Evolutionary conservation across 1,284 basidiomycete genomes (phyloP).

Genomic region (Microbotryum intermedium): DNA sequence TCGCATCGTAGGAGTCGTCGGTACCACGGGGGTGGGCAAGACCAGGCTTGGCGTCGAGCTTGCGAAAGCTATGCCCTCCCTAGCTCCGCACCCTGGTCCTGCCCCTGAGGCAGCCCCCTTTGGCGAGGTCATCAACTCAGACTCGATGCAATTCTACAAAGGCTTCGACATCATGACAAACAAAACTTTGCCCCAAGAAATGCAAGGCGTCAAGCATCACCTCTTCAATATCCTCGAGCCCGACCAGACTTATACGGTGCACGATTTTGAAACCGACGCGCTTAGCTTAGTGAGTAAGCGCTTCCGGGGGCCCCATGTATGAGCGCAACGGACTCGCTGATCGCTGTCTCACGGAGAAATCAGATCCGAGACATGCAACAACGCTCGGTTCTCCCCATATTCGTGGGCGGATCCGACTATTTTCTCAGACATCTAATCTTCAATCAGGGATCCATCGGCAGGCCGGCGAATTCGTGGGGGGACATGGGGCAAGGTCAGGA

Average conservation of each 20-base stretch:
- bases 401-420: conserved; percentile 92
- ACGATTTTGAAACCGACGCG: conserved; percentile 36
- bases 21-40: conserved; percentile 93
- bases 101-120: conserved; percentile 30
- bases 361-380: conserved; percentile 62
- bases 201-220: conserved; percentile 71
- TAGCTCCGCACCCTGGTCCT: no score
- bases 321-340: no score
- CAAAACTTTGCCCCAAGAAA: conserved; percentile 70
- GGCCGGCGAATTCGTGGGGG: no score
- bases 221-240: conserved; percentile 78
- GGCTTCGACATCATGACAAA: conserved; percentile 94
- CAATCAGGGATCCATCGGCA: not conserved
- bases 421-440: conserved; percentile 80
- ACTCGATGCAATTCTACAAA: conserved; percentile 92
- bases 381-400: conserved; percentile 62
- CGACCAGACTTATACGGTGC: conserved; percentile 64
- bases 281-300: conserved; percentile 17
- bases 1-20: conserved; percentile 66
- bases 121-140: conserved; percentile 72
- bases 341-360: conserved; percentile 45
- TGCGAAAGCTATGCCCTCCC: conserved; percentile 45
- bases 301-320: not conserved
- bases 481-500: no score
- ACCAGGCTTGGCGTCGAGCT: conserved; percentile 83